Conservation (phyloP, 768 basidiomycete species). For the Termitomyces titanicus region DNA sequence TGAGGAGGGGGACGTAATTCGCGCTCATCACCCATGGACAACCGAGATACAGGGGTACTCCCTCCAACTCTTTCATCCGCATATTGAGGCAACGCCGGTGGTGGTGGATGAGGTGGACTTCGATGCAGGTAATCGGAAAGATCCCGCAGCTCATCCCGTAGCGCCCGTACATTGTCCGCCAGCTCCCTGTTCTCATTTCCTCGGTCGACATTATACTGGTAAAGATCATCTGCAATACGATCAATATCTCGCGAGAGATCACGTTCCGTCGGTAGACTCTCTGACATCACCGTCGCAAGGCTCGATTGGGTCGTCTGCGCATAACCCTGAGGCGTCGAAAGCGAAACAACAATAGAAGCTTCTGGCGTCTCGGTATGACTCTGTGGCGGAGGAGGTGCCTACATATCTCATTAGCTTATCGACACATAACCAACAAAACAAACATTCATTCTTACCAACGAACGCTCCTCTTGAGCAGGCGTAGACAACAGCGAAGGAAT, state of each 20-base stretch:
- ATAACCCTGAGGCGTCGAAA: conserved; percentile 39
- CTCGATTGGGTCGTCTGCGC: conserved; percentile 31
- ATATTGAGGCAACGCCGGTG: conserved; percentile 9
- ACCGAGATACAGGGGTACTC: conserved; percentile 28
- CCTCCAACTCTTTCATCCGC: conserved; percentile 44
- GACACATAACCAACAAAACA: conserved; percentile 1
- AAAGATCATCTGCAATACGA: conserved; percentile 53
- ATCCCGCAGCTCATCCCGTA: conserved; percentile 66
- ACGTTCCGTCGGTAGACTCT: conserved; percentile 45
- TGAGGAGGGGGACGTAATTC: conserved; percentile 22
- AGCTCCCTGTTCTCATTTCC: conserved; percentile 65
- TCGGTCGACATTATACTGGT: conserved; percentile 49
- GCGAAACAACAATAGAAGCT: conserved; percentile 31
- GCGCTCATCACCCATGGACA: conserved; percentile 22
- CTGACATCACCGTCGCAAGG: conserved; percentile 27
- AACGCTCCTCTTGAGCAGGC: conserved; percentile 16
- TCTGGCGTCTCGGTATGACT: conserved; percentile 32
- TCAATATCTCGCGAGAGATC: conserved; percentile 48
- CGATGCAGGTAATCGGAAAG: conserved; percentile 54
- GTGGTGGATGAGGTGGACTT: conserved; percentile 5
- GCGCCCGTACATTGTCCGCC: conserved; percentile 60
- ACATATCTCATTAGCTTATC: conserved; percentile 1
- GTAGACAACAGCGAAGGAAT: conserved; percentile 57
- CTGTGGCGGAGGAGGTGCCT: conserved; percentile 12
- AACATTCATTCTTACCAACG: conserved; percentile 13